Evolutionary conservation across 805 yeast species (phyloP).

Genomic region (Zygosaccharomyces kombuchaensis): DNA sequence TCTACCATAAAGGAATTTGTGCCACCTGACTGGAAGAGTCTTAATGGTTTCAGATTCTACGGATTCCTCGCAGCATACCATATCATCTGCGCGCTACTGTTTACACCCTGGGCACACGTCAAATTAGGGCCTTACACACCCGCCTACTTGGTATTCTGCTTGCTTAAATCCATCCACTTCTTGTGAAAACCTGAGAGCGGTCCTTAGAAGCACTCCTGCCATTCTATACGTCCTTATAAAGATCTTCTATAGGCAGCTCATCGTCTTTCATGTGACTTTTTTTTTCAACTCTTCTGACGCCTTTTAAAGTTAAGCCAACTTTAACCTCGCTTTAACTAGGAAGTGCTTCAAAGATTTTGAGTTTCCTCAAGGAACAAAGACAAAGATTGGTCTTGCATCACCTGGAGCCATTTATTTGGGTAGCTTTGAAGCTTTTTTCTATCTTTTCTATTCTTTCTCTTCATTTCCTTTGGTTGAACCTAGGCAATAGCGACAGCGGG

Average conservation of each 20-base stretch:
- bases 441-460: neutral
- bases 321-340: neutral
- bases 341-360: neutral
- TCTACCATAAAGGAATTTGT: constrained; percentile 10
- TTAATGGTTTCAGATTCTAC: constrained; percentile 28
- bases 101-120: constrained; percentile 26
- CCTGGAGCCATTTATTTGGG: neutral
- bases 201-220: neutral
- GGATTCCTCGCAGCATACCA: constrained; percentile 18
- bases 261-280: constrained; percentile 1
- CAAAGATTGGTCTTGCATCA: neutral
- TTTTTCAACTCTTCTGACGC: neutral
- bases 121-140: constrained; percentile 23
- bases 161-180: constrained; percentile 20
- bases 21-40: constrained; percentile 17
- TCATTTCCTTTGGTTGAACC: constrained; percentile 1
- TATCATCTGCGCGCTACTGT: constrained; percentile 18
- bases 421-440: neutral
- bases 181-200: constrained; percentile 4
- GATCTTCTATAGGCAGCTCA: neutral
- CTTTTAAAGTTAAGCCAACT: constrained; percentile 3
- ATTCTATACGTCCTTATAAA: neutral
- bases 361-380: neutral
- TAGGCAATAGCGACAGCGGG: constrained; percentile 1
- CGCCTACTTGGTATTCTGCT: constrained; percentile 19